Conservation (phyloP, 1,139 yeast genomes). For the Nakaseomyces sp. region DNA sequence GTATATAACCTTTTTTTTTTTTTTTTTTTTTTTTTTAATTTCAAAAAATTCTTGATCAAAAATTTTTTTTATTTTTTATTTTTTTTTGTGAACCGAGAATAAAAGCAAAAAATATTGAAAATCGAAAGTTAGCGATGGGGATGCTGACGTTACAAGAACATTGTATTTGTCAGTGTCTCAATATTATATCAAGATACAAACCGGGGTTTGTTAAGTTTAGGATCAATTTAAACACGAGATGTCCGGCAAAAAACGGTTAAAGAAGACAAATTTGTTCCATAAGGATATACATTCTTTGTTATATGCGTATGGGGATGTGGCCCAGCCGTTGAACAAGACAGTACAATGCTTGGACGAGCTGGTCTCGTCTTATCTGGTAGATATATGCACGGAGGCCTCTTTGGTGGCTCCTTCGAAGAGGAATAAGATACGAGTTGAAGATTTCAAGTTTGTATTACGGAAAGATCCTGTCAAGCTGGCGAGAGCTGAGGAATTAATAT, state of each 20-base stretch:
- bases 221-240: no score
- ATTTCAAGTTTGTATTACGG: slow-evolving; percentile 75
- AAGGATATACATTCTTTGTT: slow-evolving; percentile 65
- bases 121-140: no score
- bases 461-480: slow-evolving; percentile 79
- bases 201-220: no score
- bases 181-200: no score
- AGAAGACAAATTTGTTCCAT: slow-evolving; percentile 42
- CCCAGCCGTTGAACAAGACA: slow-evolving; percentile 68
- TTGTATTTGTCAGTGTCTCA: no score
- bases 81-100: no score
- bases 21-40: no score
- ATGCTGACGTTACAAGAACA: no score
- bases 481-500: slow-evolving; percentile 70
- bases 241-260: slow-evolving; percentile 27
- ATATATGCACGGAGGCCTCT: slow-evolving; percentile 43
- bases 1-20: slow-evolving; percentile 35
- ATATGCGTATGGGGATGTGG: slow-evolving; percentile 81
- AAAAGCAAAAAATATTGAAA: no score
- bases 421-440: slow-evolving; percentile 74
- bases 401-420: slow-evolving; percentile 54
- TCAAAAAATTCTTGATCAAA: slow-evolving; percentile 36
- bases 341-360: slow-evolving; percentile 76
- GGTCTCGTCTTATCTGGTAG: slow-evolving; percentile 66
- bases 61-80: not conserved